Conservation (phyloP, 2,329 filamentous ascomycete species). For the Diplodia scrobiculata region DNA sequence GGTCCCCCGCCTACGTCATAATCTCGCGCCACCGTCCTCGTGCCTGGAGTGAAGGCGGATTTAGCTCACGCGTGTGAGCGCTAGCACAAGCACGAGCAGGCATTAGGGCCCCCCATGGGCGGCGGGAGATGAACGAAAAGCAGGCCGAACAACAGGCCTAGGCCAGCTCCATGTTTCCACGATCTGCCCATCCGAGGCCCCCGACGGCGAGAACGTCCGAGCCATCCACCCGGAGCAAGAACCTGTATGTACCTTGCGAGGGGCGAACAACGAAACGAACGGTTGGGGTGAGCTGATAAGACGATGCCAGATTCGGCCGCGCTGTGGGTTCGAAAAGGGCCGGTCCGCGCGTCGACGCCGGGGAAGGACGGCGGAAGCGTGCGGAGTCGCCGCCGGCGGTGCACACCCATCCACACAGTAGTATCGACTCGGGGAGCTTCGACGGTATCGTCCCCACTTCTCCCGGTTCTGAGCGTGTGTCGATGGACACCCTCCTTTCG, state of each 20-base stretch:
- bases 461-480: not conserved
- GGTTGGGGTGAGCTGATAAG: slow-evolving; percentile 6
- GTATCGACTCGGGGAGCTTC: not conserved
- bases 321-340: not conserved
- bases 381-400: not conserved
- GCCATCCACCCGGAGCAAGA: not conserved
- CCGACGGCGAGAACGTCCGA: slow-evolving; percentile 2
- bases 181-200: not conserved
- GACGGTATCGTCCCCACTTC: not conserved
- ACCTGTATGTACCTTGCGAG: not conserved
- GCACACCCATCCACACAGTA: too few relatives aligned
- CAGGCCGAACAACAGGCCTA: not conserved
- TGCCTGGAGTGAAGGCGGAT: not conserved
- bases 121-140: not conserved
- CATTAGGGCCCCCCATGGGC: not conserved
- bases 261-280: not conserved
- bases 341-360: slow-evolving; percentile 19
- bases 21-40: not conserved
- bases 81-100: not conserved
- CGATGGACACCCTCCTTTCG: not conserved
- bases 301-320: slow-evolving; percentile 4
- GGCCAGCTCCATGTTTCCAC: not conserved
- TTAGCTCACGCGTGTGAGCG: not conserved
- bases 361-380: not conserved
- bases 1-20: slow-evolving; percentile 9